Evolutionary conservation across 345 rosid species (phyloP), one percentile per base, ranked within the genome.

Genomic region (Gossypium mustelinum): DNA sequence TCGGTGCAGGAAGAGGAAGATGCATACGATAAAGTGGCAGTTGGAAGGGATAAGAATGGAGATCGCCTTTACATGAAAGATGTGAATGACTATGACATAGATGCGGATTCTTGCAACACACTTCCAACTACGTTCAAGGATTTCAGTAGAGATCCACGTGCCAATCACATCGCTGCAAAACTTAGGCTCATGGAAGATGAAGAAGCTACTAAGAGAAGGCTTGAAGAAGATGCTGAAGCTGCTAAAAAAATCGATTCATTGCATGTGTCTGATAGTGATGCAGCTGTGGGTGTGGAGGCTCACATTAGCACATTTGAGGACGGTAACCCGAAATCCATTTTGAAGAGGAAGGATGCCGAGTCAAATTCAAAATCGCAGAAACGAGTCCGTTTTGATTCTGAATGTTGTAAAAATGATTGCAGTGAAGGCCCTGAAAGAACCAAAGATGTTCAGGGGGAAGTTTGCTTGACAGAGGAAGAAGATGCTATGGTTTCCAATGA

Each of bases 371-470:
- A 81, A 87, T 81, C 84, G 18, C 83, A 57, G 57, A 95, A 93
- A 74, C 97, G 98, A 16, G 98, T 91, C 52, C 86, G 98, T 69
- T 93, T 95, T 82, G 92, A 89, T 74, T 84, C 94, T 22, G 82
- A 81, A 55, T 74, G 75, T 56, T 76, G 80, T 56, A 80, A 68
- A 39, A 43, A 24, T 59, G 61, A 45, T n/a, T 43, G 29, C 73
- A 79, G 65, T 18, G 76, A 79, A 13, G 85, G 79, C 10, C 60
- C 76, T 47, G 81, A 78, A 62, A 82, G 76, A 74, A 85, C 73
- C 61, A 78, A 70, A 58, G 79, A 81, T 70, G 77, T 82, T 25
- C 61, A 22, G 22, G 76, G 81, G 79, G 82, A 72, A 75, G 45
- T 25, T 7, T 79, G 25, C 65, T 76, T 68, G 9, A 72, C 76